Evolutionary conservation across 2,329 filamentous ascomycete genomes (phyloP).

Genomic region (Neonectria magnoliae): DNA sequence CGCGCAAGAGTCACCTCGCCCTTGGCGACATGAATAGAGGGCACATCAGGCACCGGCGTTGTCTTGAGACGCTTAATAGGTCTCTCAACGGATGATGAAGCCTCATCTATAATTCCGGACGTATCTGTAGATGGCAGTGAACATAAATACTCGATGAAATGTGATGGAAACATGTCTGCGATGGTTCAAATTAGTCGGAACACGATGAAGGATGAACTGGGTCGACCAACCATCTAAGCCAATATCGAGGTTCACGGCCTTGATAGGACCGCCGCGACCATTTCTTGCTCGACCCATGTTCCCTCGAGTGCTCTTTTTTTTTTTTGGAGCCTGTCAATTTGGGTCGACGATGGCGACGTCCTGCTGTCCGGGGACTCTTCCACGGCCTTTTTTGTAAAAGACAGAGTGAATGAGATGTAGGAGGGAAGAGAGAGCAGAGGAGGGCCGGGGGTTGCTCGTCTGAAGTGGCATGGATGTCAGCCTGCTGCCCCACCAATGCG

Average conservation of each 20-base stretch:
- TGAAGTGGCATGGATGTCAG: conserved; percentile 34
- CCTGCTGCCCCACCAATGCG: conserved; percentile 32
- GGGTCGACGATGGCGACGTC: neutral
- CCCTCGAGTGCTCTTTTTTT: neutral
- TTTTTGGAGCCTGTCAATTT: neutral
- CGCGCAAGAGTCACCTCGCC: conserved; percentile 43
- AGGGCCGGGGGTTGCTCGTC: conserved; percentile 15
- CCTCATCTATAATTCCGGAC: conserved; percentile 12
- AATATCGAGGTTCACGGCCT: conserved; percentile 22
- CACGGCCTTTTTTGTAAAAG: neutral
- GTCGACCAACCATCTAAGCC: conserved; percentile 41
- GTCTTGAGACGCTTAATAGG: conserved; percentile 48
- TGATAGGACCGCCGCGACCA: neutral
- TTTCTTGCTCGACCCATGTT: conserved; percentile 28
- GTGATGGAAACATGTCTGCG: conserved; percentile 40
- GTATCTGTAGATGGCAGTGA: conserved; percentile 31
- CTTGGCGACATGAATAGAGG: conserved; percentile 42
- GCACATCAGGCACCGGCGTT: conserved; percentile 12
- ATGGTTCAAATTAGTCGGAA: conserved; percentile 3
- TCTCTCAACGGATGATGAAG: conserved; percentile 29
- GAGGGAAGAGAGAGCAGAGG: conserved; percentile 30
- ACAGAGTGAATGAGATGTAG: conserved; percentile 22
- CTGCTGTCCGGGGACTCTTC: neutral
- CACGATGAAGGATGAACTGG: neutral
- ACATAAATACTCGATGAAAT: conserved; percentile 37